Percentiles rank a stretch among this genome's conserved stretches.
Evolutionary conservation across 805 yeast species (phyloP).

Genomic region (Starmera amethionina): DNA sequence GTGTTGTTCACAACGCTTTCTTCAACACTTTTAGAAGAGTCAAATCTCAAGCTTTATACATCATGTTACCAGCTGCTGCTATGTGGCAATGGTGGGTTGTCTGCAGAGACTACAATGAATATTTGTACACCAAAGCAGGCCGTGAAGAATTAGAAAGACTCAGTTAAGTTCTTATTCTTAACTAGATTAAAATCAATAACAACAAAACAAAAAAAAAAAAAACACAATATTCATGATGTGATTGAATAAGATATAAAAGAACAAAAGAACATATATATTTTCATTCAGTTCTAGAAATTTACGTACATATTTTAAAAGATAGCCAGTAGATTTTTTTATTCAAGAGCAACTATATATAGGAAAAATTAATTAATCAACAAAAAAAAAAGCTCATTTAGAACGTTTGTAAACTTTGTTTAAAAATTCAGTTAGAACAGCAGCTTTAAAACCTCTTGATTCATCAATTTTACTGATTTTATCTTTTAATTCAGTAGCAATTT

Average conservation of each 20-base stretch:
- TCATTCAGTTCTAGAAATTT: too few relatives aligned
- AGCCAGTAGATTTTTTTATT: too few relatives aligned
- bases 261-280: too few relatives aligned
- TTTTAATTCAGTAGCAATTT: constrained; percentile 53
- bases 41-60: constrained; percentile 71
- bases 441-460: constrained; percentile 89
- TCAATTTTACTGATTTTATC: constrained; percentile 62
- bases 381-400: constrained; percentile 46
- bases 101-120: constrained; percentile 87
- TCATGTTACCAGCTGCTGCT: constrained; percentile 66
- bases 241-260: too few relatives aligned
- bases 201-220: not conserved
- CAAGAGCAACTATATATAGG: too few relatives aligned
- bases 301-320: too few relatives aligned
- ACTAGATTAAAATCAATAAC: too few relatives aligned
- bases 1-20: constrained; percentile 72
- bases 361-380: too few relatives aligned
- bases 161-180: too few relatives aligned
- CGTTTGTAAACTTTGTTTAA: constrained; percentile 91
- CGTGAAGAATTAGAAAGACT: constrained; percentile 81
- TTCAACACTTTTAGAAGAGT: constrained; percentile 95
- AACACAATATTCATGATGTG: not conserved
- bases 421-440: constrained; percentile 75
- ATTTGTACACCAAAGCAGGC: constrained; percentile 95
- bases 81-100: constrained; percentile 82